Conservation (phyloP, 164 flowering plant species). For the Buxus sempervirens region DNA sequence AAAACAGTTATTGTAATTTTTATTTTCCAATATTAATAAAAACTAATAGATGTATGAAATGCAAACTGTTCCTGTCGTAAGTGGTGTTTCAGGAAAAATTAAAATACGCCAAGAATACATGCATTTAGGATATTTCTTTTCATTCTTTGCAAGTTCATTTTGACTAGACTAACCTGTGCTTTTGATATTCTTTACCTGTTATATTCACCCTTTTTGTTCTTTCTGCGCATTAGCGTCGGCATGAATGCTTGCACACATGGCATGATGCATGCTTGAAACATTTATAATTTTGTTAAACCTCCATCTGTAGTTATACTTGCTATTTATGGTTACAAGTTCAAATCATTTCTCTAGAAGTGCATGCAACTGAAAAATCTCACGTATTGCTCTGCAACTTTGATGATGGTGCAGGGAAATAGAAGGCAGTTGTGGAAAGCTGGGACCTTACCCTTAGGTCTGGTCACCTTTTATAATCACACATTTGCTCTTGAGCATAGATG, state of each 20-base stretch:
- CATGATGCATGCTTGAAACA: neutral
- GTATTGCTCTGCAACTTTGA: neutral
- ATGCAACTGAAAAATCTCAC: neutral
- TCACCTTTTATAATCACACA: slow-evolving; percentile 70
- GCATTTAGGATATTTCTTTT: too few relatives aligned
- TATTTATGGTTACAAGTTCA: neutral
- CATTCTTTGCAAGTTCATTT: too few relatives aligned
- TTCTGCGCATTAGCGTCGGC: neutral
- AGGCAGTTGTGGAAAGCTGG: slow-evolving; percentile 66
- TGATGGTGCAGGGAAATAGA: slow-evolving; percentile 51
- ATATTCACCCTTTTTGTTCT: neutral
- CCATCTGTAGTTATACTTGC: neutral
- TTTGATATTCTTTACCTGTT: neutral
- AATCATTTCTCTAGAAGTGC: neutral
- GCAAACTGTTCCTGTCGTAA: too few relatives aligned
- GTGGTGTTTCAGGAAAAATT: too few relatives aligned
- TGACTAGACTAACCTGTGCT: neutral
- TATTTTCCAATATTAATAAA: too few relatives aligned
- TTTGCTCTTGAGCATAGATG: slow-evolving; percentile 57
- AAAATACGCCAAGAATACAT: too few relatives aligned
- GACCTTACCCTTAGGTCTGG: slow-evolving; percentile 77
- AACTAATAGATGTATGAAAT: too few relatives aligned
- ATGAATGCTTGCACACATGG: neutral
- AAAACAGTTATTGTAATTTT: too few relatives aligned
- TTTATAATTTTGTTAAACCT: neutral